These are phyloP conservation scores for Coemansia sp. DNA, from an alignment of 192 early-diverging fungal species.

Conservation along the genomic window DNA sequence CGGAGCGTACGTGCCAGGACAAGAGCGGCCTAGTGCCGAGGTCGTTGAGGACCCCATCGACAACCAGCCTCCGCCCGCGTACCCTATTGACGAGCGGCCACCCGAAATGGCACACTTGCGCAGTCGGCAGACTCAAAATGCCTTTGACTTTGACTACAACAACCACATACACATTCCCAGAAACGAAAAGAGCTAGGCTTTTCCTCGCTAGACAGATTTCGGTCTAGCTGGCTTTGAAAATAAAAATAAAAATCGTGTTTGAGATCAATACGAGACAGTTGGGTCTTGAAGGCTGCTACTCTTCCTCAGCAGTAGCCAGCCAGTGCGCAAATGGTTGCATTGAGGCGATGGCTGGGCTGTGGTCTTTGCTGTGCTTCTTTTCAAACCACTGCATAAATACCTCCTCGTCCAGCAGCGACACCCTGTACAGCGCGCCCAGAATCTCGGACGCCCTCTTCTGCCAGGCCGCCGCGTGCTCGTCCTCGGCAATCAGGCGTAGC, in stretches of 20 bases:
- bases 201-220: neutral
- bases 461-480: constrained; percentile 33
- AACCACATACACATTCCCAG: constrained; percentile 6
- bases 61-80: constrained; percentile 1
- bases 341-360: constrained; percentile 50
- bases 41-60: neutral
- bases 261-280: neutral
- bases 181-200: neutral
- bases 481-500: constrained; percentile 34
- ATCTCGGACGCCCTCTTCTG: constrained; percentile 60
- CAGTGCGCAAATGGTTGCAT: constrained; percentile 77
- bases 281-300: constrained; percentile 43
- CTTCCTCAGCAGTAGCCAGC: constrained; percentile 81
- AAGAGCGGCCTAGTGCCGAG: neutral
- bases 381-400: constrained; percentile 65
- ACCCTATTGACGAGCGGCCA: constrained; percentile 4
- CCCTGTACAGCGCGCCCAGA: constrained; percentile 69
- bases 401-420: constrained; percentile 80
- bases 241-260: neutral
- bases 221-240: neutral
- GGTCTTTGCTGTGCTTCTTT: constrained; percentile 37
- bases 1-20: constrained; percentile 2
- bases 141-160: constrained; percentile 7
- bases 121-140: neutral
- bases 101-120: neutral